Conservation (phyloP, 1,284 basidiomycete genomes). For the Apiotrichum veenhuisii region DNA sequence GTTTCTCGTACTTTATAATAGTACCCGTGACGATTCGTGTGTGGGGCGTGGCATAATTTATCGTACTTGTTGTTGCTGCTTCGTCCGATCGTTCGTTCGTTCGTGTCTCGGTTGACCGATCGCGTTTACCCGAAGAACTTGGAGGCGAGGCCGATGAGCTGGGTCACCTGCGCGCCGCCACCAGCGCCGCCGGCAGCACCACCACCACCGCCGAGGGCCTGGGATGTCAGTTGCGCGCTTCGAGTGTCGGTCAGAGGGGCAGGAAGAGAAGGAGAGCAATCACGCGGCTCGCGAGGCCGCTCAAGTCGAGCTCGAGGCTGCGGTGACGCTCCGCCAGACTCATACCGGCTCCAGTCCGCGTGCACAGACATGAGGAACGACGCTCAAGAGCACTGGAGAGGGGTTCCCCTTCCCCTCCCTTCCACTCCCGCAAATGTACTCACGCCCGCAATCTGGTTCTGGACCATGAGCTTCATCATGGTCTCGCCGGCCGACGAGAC, state of each 20-base stretch:
- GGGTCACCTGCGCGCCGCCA: conserved; percentile 43
- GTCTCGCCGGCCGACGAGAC: conserved; percentile 78
- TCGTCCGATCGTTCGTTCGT: not conserved
- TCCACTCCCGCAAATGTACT: conserved; percentile 13
- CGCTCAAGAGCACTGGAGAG: too few relatives aligned
- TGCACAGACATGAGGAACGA: too few relatives aligned
- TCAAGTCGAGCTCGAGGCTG: too few relatives aligned
- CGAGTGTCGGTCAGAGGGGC: too few relatives aligned
- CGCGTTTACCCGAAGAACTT: conserved; percentile 14
- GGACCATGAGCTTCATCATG: conserved; percentile 71
- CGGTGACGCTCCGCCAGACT: too few relatives aligned
- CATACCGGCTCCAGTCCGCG: too few relatives aligned
- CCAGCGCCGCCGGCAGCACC: conserved; percentile 63
- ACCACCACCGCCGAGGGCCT: conserved; percentile 59
- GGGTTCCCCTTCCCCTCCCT: not conserved
- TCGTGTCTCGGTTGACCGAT: too few relatives aligned
- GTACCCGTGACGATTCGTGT: too few relatives aligned
- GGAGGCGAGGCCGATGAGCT: conserved; percentile 52
- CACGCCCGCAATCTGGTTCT: conserved; percentile 47
- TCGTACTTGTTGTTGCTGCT: not conserved
- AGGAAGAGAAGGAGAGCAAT: too few relatives aligned
- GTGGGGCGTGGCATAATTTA: not conserved
- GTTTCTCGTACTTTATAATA: too few relatives aligned
- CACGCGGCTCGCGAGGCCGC: too few relatives aligned
- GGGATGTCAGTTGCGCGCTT: conserved; percentile 54